phyloP scores from a whole-genome alignment of 768 basidiomycete genomes.

The Pulveroboletus sp. region DNA sequence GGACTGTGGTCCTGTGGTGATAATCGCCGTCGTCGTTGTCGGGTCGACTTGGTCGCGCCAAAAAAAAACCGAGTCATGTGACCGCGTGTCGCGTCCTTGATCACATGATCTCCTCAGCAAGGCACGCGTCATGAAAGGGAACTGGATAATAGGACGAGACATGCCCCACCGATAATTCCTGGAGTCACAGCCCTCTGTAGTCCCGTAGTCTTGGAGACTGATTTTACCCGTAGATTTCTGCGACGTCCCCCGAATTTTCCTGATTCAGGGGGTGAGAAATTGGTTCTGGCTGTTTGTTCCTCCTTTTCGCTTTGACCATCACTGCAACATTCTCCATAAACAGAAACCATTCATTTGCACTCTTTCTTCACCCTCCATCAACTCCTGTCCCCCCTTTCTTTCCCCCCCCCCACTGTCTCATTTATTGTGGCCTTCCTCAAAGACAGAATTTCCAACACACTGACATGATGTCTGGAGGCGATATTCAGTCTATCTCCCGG shows the following conservation, averaged over 20 bases:
- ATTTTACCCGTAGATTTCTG: background rate
- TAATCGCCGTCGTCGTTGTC: conserved; percentile 2
- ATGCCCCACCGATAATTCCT: background rate
- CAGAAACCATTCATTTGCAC: background rate
- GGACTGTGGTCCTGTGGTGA: background rate
- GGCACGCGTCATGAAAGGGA: conserved; percentile 4
- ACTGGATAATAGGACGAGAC: conserved; percentile 15
- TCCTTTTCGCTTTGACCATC: conserved; percentile 11
- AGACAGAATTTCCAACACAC: background rate
- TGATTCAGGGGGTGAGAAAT: background rate
- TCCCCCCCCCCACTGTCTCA: background rate
- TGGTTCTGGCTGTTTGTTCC: conserved; percentile 7
- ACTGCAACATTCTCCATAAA: conserved; percentile 9
- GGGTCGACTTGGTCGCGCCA: conserved; percentile 14
- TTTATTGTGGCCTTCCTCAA: background rate
- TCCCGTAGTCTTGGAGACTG: background rate
- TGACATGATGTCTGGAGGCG: background rate
- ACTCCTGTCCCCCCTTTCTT: background rate
- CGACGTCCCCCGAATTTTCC: background rate
- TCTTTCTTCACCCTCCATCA: background rate
- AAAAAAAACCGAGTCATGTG: conserved; percentile 14
- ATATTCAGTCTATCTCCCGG: background rate
- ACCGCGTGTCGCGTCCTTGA: background rate
- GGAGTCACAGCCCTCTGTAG: background rate
- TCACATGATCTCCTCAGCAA: conserved; percentile 14